A percentile compares a stretch with the other conserved stretches of the same genome.
phyloP scores from a whole-genome alignment of 2,329 filamentous ascomycete genomes.

The Aspergillus jensenii region DNA sequence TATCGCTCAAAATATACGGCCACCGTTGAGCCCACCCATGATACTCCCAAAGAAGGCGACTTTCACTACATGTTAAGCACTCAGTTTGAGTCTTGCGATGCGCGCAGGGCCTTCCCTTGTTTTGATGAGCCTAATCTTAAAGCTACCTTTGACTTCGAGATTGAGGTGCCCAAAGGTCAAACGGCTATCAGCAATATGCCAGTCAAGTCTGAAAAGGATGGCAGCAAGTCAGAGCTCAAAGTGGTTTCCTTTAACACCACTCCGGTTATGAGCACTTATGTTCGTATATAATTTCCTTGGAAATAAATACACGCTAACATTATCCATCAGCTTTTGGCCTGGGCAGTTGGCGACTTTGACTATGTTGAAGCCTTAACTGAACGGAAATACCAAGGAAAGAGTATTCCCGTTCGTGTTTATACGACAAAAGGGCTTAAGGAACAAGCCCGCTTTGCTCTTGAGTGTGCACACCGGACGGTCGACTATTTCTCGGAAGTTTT shows the following conservation, averaged over 20 bases:
- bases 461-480: conserved; percentile 89
- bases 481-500: conserved; percentile 97
- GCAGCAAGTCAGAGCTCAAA: conserved; percentile 64
- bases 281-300: conserved; percentile 32
- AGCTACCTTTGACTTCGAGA: conserved; percentile 89
- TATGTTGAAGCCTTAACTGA: conserved; percentile 90
- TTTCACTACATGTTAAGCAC: conserved; percentile 81
- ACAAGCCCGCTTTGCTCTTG: conserved; percentile 83
- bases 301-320: conserved; percentile 41
- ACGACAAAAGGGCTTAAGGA: conserved; percentile 92
- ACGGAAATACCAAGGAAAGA: conserved; percentile 86
- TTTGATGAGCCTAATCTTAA: conserved; percentile 98
- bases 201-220: conserved; percentile 68
- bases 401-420: conserved; percentile 90
- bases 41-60: conserved; percentile 71
- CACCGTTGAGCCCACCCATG: conserved; percentile 65
- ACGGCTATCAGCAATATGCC: conserved; percentile 96
- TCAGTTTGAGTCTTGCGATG: conserved; percentile 96
- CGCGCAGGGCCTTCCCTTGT: conserved; percentile 91
- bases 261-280: conserved; percentile 85
- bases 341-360: conserved; percentile 96
- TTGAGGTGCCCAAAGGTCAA: conserved; percentile 86
- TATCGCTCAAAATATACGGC: conserved; percentile 95
- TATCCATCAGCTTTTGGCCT: conserved; percentile 71
- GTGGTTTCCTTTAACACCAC: conserved; percentile 77